Evolutionary conservation across 208 protist species (phyloP), one percentile per base, ranked within the genome.

Genomic region (Phytomonas sp.): DNA sequence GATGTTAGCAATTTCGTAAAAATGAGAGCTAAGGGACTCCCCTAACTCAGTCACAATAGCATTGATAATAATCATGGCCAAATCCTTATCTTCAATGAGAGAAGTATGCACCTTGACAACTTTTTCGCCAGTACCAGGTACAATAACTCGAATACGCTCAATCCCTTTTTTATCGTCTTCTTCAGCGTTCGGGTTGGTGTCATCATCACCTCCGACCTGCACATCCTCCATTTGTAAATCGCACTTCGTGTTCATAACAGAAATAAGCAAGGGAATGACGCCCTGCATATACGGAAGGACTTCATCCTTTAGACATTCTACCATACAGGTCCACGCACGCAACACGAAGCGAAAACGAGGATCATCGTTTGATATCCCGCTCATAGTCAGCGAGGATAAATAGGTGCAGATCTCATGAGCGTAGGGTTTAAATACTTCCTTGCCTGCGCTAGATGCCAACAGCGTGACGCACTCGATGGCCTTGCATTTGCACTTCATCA

Each of bases 261-360:
- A 76, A 64, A 96, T 72, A 34, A 96, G 78, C 63, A 90, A 79
- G 29, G 87, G 87, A 33, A 96, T 76, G 31, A 96, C 79, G 29
- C 77, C 66, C 8, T 77, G 68, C 70, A 96, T 71, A 70, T 96
- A 96, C 5, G 88, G 88, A 62, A 83, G 68, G 2, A 88, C 80
- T 59, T 88, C 82, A 32, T 81, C 82, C 64, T 81, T 77, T 29
- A 96, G 81, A 69, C 87, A 94, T 70, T 96, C 87, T 62, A 89
- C 83, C 91, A 96, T 96, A 76, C 88, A 94, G 0, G 87, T 91
- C 88, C 88, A 96, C 5, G 88, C 91, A 45, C 91, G 91, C 71
- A 94, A 78, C 59, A 94, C 80, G 63, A 86, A 93, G 26, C 85
- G 86, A 23, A 82, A 78, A 34, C 87, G 80, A 52, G 77, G 82